phyloP scores from a whole-genome alignment of 208 protist species.

The Herpetomonas tarakana region DNA sequence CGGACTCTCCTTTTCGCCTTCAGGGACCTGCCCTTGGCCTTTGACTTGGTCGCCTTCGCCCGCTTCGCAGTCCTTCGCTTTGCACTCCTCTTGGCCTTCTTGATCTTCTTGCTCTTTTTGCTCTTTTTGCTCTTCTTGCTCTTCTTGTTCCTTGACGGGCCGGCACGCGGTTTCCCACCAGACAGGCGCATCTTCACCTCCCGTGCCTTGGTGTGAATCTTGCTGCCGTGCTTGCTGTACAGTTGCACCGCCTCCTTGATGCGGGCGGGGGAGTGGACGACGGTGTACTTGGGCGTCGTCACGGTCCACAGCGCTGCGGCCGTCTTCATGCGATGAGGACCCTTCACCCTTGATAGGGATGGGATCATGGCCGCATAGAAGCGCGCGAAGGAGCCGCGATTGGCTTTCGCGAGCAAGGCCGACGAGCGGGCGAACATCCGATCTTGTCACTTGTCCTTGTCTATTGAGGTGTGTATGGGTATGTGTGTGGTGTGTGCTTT shows the following conservation, averaged over 20 bases:
- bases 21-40: too few species aligned
- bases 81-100: neutral
- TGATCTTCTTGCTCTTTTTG: too few species aligned
- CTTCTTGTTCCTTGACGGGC: neutral
- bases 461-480: too few species aligned
- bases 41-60: neutral
- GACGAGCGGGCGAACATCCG: conserved; percentile 10
- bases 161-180: too few species aligned
- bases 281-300: conserved; percentile 9
- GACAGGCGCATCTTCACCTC: neutral
- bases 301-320: conserved; percentile 11
- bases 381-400: conserved; percentile 2
- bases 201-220: neutral
- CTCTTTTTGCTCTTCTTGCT: neutral
- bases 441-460: too few species aligned
- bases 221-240: neutral
- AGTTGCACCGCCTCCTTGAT: conserved; percentile 4
- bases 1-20: too few species aligned
- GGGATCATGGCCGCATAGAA: conserved; percentile 3
- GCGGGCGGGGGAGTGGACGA: conserved; percentile 1
- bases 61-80: neutral
- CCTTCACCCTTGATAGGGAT: conserved; percentile 1
- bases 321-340: conserved; percentile 2
- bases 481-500: too few species aligned
- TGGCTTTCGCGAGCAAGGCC: neutral